Evolutionary conservation across 1,139 yeast species (phyloP), one percentile per base, ranked within the genome.

Genomic region (Debaryomyces fabryi): DNA sequence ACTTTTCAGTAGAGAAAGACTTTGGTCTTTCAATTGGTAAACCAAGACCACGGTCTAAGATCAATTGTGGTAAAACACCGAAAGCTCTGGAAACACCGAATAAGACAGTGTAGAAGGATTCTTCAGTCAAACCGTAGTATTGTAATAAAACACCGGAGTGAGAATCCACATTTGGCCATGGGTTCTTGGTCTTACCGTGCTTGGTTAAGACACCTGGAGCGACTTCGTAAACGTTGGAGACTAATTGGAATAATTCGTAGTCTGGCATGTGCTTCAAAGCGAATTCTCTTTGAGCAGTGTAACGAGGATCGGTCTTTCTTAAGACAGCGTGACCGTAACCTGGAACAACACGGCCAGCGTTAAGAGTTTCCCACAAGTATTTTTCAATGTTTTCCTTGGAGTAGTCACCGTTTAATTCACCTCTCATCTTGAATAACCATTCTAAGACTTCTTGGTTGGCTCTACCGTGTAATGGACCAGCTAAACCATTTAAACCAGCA

Each of bases 131-230:
- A 59, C 98, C 98, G 79, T 92, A 93, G 84, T 93, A 91, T 77
- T 92, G 96, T 78, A 93, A 85, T 64, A 93, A 78, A 59, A 92
- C 96, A 78, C 98, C 98, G 48, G 97, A 91, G 77, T 90, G 96
- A 51, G 97, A 89, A 76, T 92, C 98, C 63, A 92, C 98, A 74
- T 92, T 92, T 74, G 98, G 98, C 93, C 93, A 91, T 77, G 97
- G 97, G 84, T 91, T 92, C 85, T 90, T 89, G 68, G 97, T 91
- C 84, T 92, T 92, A 74, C 98, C 98, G 75, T 92, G 98, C 79
- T 90, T 83, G 68, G 95, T 87, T 70, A 92, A 82, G 54, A 92
- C 98, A 63, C 83, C 87, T 70, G 98, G 98, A 56, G 97, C 98
- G 67, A 92, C 93, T 71, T 91, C 92, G 74, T 91, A 90, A 61